Base-by-base conservation (phyloP, 2,329 filamentous ascomycete genomes). In the Fusarium sp. region DNA sequence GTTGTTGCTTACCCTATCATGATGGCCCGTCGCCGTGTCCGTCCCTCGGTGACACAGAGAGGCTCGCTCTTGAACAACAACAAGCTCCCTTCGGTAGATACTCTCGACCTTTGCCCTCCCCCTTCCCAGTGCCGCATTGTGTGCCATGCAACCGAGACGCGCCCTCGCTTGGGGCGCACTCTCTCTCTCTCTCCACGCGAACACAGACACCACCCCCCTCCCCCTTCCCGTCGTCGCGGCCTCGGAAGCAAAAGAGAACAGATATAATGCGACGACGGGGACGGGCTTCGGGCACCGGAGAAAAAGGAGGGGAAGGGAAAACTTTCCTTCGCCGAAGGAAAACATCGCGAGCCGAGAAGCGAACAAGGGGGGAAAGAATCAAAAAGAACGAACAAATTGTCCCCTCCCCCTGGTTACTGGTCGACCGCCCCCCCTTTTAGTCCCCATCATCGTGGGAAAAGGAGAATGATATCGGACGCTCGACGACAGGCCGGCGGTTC, bases 11-110 rank as follows among this genome's bases (percentile, higher is more conserved):
- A 67, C 36, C 36, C 20, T 38, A 61, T 60, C 27, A 22, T 53
- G 33, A 46, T 42, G n/a, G 40, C 27, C 22, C 38, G 22, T 24
- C 14, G 5, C 35, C 14, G 59, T 44, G n/a, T 8, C 31, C 38
- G 14, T 65, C 42, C 24, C 40, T 33, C 46, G 42, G 71, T 74
- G 10, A 63, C 51, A 72, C 68, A 72, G 49, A 27, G 46, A 29
- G 27, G 24, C 68, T 62, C 27, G 58, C 40, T 53, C 20, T 29
- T 74, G 27, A 24, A n/a, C 58, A 42, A 42, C 46, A 49, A 62
- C 29, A 22, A 29, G 44, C 29, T 71, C 33, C 46, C 46, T 62
- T 74, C 71, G 68, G 71, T 74, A 74, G 68, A 74, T 74, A 31
- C 42, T 62, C 64, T 62, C 57, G 16, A 44, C 53, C 55, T n/a